Base-by-base conservation (phyloP, 2,329 filamentous ascomycete species). In the Fonsecaea erecta region DNA sequence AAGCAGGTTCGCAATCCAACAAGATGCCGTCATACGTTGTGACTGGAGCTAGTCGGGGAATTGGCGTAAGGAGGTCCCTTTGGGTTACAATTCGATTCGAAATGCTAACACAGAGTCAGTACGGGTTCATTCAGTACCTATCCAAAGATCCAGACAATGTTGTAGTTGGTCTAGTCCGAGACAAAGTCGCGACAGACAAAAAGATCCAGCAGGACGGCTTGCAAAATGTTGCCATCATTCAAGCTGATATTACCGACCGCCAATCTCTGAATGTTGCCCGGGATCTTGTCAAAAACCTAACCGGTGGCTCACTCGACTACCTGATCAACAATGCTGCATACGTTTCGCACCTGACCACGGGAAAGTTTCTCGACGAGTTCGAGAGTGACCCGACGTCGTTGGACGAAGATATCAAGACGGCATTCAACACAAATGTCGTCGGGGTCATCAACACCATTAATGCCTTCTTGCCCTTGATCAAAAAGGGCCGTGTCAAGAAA, bases 371-470 rank as follows among this genome's bases (percentile, higher is more conserved):
- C 24, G 18, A 55, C 16, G 78, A 73, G 55, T 68, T 66, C 65
- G 34, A 77, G 59, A 71, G 63, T 61, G 57, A 75, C 5, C 67
- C 77, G 2, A 72, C 76, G 11, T 70, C 68, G 3, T 68, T 83
- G 11, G 76, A 78, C 3, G 66, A 76, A 7, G 74, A 77, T 1
- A 60, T 80, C 6, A 32, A 68, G 2, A 34, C 72, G 6, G 43
- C 64, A 1, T 80, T 83, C 65, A 73, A 81, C 1, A 75, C 77
- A 67, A 88, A 88, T 63, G 81, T 84, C 6, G 40, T 85, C 9
- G 83, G 79, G 37, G 80, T 82, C 56, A 75, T 87, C 60, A 79
- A 86, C 66, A 77, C 85, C 0, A 80, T 84, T 72, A 83, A 83
- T 68, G 68, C 81, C 0, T 86, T 85, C 70, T 51, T 84, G 0